phyloP scores from a whole-genome alignment of 192 early-diverging fungal genomes.

The Backusella mclennaniae region DNA sequence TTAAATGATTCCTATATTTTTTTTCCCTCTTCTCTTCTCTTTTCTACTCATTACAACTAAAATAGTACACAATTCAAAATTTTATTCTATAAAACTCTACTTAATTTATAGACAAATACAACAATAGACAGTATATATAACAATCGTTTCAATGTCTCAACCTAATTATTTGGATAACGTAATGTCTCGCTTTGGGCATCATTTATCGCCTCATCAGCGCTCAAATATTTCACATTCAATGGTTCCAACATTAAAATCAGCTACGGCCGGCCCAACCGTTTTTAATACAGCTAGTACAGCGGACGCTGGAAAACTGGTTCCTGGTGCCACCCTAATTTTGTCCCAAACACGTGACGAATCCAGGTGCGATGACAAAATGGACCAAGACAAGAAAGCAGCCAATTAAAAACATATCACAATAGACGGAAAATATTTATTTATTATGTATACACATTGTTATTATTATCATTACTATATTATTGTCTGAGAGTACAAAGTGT shows the following conservation, averaged over 20 bases:
- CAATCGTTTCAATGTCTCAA: not conserved
- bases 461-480: not conserved
- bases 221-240: conserved; percentile 16
- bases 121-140: not conserved
- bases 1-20: not conserved
- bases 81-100: not conserved
- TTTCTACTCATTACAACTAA: not conserved
- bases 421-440: not conserved
- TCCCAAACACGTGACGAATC: not conserved
- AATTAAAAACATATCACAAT: not conserved
- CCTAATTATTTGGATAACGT: conserved; percentile 20
- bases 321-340: not conserved
- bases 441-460: not conserved
- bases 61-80: not conserved
- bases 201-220: conserved; percentile 16
- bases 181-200: conserved; percentile 26
- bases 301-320: not conserved
- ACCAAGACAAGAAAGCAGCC: not conserved
- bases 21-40: not conserved
- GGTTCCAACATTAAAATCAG: conserved; percentile 10
- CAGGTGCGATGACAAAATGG: not conserved
- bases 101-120: not conserved
- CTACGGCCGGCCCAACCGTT: not conserved
- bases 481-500: not conserved
- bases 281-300: not conserved